Percentiles rank a stretch among this genome's conserved stretches.
These are phyloP conservation scores for Podospora pseudopauciseta DNA, from an alignment of 495 filamentous ascomycete species.

Conservation along the genomic window DNA sequence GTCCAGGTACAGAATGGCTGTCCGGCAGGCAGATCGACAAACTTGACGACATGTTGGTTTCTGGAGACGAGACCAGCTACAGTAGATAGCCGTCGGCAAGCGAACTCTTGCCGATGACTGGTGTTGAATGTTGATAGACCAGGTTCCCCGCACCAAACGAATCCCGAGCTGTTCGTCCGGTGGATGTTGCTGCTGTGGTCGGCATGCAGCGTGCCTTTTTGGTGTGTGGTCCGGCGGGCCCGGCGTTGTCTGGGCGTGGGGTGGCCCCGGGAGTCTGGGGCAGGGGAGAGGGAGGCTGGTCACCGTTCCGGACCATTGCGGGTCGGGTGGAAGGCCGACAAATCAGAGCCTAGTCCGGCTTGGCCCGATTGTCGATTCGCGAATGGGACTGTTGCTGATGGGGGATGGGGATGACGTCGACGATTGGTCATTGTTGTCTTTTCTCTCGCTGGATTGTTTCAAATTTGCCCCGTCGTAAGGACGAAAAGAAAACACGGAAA, in stretches of 20 bases:
- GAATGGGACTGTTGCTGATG: conserved; percentile 7
- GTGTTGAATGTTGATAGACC: background rate
- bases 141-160: conserved; percentile 8
- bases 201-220: conserved; percentile 2
- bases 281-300: background rate
- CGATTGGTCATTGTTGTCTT: background rate
- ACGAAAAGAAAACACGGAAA: background rate
- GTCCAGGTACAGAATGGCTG: background rate
- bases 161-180: background rate
- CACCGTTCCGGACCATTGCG: conserved; percentile 4
- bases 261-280: background rate
- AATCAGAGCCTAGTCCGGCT: background rate
- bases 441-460: too few species aligned
- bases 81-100: background rate
- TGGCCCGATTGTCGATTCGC: conserved; percentile 6
- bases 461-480: background rate
- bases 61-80: too few species aligned
- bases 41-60: background rate
- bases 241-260: conserved; percentile 5
- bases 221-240: background rate
- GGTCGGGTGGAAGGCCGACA: background rate
- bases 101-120: background rate
- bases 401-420: conserved; percentile 17
- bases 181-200: background rate
- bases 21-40: background rate